A percentile compares a stretch with the other conserved stretches of the same genome.
Evolutionary conservation across 2,329 filamentous ascomycete genomes (phyloP).

Genomic region (Tothia fuscella): DNA sequence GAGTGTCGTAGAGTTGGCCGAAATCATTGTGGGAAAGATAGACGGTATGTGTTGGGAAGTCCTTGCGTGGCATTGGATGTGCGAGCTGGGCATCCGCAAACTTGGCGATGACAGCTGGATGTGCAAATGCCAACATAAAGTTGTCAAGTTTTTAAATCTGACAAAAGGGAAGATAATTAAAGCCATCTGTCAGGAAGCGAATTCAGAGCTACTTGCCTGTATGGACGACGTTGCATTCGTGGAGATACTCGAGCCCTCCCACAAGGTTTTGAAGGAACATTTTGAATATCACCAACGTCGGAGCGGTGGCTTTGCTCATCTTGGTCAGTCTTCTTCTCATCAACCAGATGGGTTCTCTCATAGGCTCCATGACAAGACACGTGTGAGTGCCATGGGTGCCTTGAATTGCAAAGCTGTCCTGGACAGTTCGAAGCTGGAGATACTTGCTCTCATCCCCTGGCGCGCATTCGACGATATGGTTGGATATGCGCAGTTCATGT

Average conservation of each 20-base stretch:
- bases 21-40: slow-evolving; percentile 19
- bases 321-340: slow-evolving; percentile 22
- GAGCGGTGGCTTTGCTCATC: slow-evolving; percentile 9
- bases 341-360: slow-evolving; percentile 28
- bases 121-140: slow-evolving; percentile 13
- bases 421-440: slow-evolving; percentile 17
- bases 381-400: slow-evolving; percentile 21
- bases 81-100: slow-evolving; percentile 11
- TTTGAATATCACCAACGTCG: slow-evolving; percentile 21
- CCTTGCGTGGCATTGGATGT: slow-evolving; percentile 14
- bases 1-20: slow-evolving; percentile 14
- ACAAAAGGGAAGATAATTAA: background rate
- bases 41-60: slow-evolving; percentile 14
- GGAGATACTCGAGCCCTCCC: slow-evolving; percentile 29
- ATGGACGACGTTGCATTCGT: slow-evolving; percentile 30
- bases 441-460: slow-evolving; percentile 19
- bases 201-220: slow-evolving; percentile 22
- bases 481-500: slow-evolving; percentile 23
- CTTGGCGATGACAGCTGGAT: slow-evolving; percentile 16
- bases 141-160: slow-evolving; percentile 13
- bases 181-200: background rate
- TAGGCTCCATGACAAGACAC: slow-evolving; percentile 28
- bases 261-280: slow-evolving; percentile 27
- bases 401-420: slow-evolving; percentile 24
- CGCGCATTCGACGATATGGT: slow-evolving; percentile 20